Base-by-base conservation (phyloP, 2,329 filamentous ascomycete genomes). In the Colletotrichum eremochloae region DNA sequence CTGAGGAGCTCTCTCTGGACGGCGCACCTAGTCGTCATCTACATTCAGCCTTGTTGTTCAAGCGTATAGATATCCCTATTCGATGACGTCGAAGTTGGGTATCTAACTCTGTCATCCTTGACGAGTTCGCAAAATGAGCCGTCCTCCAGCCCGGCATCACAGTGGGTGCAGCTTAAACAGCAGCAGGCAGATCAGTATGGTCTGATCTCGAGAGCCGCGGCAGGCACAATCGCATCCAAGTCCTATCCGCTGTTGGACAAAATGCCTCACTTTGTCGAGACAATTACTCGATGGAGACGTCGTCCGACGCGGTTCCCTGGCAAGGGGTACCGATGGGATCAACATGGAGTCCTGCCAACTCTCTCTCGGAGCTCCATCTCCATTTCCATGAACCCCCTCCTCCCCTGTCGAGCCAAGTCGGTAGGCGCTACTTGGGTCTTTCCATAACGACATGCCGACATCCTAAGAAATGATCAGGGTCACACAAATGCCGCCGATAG, bases 391-490 rank as follows among this genome's bases (percentile, higher is more conserved):
- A 29, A 33, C 60, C 60, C 36, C 24, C 15, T 11, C 12, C 40
- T 42, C 44, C 18, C 44, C 44, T 11, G 44, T 9, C 6, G 7
- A 46, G 44, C 44, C n/a, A 46, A 9, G 44, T 46, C 3, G 42
- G 52, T 56, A 50, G 31, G 44, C 20, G 58, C 38, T 20, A 50
- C n/a, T 62, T 18, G 15, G 44, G 38, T 44, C 60, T 14, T n/a
- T 33, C 44, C 31, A 46, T 8, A 14, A 29, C 20, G 53, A 38
- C 60, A n/a, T 33, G 44, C 20, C 31, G 57, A 57, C 57, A 42
- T 50, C 1, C 24, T 52, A 42, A 50, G 64, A 71, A 68, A 63
- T 71, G 65, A 68, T 63, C 57, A 68, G 57, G 64, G n/a, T 71
- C 58, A 50, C 42, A n/a, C 42, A 33, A 31, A 67, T 55, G 63